Conservation (phyloP, 495 filamentous ascomycete species). For the Tirmania nivea region DNA sequence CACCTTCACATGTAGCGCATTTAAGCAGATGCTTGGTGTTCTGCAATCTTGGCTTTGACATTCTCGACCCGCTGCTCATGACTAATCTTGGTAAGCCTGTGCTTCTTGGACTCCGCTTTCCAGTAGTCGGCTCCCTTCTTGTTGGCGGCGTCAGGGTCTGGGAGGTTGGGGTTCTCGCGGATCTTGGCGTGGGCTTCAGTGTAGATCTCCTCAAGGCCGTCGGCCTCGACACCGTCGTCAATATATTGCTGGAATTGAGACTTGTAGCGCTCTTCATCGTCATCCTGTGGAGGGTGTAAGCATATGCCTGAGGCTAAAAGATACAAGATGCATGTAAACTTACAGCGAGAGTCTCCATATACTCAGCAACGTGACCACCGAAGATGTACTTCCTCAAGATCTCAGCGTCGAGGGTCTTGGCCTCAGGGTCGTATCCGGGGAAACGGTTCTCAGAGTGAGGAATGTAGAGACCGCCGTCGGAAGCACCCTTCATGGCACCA, state of each 20-base stretch:
- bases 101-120: conserved; percentile 91
- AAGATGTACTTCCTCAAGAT: conserved; percentile 97
- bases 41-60: conserved; percentile 74
- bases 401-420: conserved; percentile 90
- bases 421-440: conserved; percentile 92
- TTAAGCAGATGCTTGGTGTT: conserved; percentile 28
- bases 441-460: conserved; percentile 98
- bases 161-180: conserved; percentile 94
- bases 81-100: conserved; percentile 50
- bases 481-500: conserved; percentile 98
- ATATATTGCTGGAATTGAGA: conserved; percentile 93
- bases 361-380: conserved; percentile 93
- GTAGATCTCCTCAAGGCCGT: conserved; percentile 95
- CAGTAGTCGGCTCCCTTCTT: conserved; percentile 93
- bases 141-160: conserved; percentile 50
- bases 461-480: conserved; percentile 88
- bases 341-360: conserved; percentile 96
- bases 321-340: background rate
- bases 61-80: conserved; percentile 55
- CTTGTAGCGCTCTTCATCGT: conserved; percentile 99
- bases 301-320: too few relatives aligned
- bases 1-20: background rate
- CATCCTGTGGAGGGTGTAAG: conserved; percentile 25
- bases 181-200: conserved; percentile 84
- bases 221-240: conserved; percentile 87